Base-by-base conservation (phyloP, 1,139 yeast genomes). In the Diutina pseudorugosa region DNA sequence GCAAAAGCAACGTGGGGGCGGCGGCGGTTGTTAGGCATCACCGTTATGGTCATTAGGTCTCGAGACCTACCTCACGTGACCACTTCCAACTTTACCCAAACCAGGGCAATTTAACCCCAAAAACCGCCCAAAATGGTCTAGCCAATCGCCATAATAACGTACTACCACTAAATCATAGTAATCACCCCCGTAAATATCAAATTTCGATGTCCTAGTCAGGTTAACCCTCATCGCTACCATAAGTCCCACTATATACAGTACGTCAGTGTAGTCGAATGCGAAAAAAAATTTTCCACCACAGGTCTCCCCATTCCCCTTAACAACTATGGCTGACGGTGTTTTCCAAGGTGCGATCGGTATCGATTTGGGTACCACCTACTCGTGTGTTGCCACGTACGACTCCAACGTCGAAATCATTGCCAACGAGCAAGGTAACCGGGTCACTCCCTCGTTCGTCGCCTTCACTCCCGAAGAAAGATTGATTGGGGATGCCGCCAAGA, bases 281-380 rank as follows among this genome's bases (percentile, higher is more conserved):
- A 43, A 43, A 43, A 43, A 21, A 20, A 20, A 23, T 23, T 16
- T 21, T n/a, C n/a, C n/a, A n/a, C 25, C 11, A n/a, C 14, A 21
- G 12, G 7, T 16, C 20, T 14, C 33, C 21, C 25, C 14, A 23
- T 20, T 19, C 47, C 23, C 47, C 23, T n/a, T 20, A n/a, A 19
- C 21, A 16, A 45, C 19, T 33, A 85, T 85, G 91, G 88, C 91
- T 84, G 97, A 91, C 84, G 96, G 96, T 86, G 95, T 91, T 80
- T 91, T 87, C 87, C 95, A 91, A 84, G 96, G 96, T 84, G 98
- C 98, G 79, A 90, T 91, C 80, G 98, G 98, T 82, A 91, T 91
- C 89, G 96, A 89, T 85, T 85, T 89, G 79, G 98, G 98, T 83
- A 90, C 97, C 68, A 88, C 96, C 64, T 88, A 91, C 87, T 90